These are phyloP conservation scores for Oryza brachyantha DNA, from an alignment of 176 grass and related monocot genomes.

Conservation along the genomic window DNA sequence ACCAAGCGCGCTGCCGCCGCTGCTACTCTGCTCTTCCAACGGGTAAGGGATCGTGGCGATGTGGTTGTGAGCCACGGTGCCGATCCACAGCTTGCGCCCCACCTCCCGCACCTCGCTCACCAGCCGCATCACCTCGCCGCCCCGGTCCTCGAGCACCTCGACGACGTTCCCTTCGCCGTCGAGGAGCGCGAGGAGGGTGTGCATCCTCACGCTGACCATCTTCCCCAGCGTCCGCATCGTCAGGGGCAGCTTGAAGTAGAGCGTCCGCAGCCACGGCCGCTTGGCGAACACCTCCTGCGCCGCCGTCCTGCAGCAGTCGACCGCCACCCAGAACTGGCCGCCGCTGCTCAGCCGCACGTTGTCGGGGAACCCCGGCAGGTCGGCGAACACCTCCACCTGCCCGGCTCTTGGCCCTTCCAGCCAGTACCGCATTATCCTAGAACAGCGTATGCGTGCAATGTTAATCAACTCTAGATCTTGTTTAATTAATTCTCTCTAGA, in stretches of 20 bases:
- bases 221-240: slow-evolving; percentile 54
- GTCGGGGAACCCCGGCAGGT: slow-evolving; percentile 89
- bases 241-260: slow-evolving; percentile 73
- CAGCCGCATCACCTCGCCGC: slow-evolving; percentile 76
- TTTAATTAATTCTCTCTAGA: background rate
- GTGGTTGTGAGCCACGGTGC: slow-evolving; percentile 86
- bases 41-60: slow-evolving; percentile 71
- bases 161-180: slow-evolving; percentile 56
- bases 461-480: background rate
- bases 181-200: slow-evolving; percentile 69
- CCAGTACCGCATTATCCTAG: slow-evolving; percentile 94
- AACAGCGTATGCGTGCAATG: background rate
- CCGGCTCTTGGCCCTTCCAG: slow-evolving; percentile 48
- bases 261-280: slow-evolving; percentile 70
- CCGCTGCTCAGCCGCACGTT: slow-evolving; percentile 67
- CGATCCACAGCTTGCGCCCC: slow-evolving; percentile 73
- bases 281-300: slow-evolving; percentile 62
- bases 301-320: slow-evolving; percentile 80
- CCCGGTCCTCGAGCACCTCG: slow-evolving; percentile 77
- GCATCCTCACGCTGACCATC: slow-evolving; percentile 61
- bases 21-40: slow-evolving; percentile 22
- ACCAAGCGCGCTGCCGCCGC: background rate
- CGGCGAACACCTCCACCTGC: slow-evolving; percentile 62
- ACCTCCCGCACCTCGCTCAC: slow-evolving; percentile 91
- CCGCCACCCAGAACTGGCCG: slow-evolving; percentile 85